These are phyloP conservation scores for Barbarea vulgaris DNA, from an alignment of 345 rosid species.

Conservation along the genomic window DNA sequence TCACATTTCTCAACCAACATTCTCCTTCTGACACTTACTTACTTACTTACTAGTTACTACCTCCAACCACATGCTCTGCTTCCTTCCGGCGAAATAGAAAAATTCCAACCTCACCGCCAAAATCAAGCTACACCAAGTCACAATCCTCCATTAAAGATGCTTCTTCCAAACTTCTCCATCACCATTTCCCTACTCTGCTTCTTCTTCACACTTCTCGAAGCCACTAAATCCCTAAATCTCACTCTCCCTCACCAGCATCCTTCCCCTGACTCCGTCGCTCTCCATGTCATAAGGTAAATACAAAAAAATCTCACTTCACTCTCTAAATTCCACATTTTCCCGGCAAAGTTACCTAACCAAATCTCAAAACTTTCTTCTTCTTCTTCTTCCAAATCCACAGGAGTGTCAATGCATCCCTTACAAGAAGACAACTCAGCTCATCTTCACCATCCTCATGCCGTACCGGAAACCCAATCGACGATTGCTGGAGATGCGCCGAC, in stretches of 20 bases:
- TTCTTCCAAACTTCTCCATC: constrained; percentile 27
- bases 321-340: constrained; percentile 25
- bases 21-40: constrained; percentile 32
- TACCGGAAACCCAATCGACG: constrained; percentile 80
- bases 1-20: constrained; percentile 37
- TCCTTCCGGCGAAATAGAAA: background rate
- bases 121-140: constrained; percentile 3
- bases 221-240: constrained; percentile 43
- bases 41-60: background rate
- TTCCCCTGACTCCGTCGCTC: constrained; percentile 58
- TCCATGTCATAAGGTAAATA: constrained; percentile 55
- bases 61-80: constrained; percentile 9
- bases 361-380: constrained; percentile 9
- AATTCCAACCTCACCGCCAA: constrained; percentile 3
- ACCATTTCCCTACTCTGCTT: constrained; percentile 47
- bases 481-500: constrained; percentile 68
- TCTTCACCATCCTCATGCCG: constrained; percentile 43
- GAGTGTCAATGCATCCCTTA: constrained; percentile 42
- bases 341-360: background rate
- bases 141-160: constrained; percentile 47
- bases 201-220: constrained; percentile 24
- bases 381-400: constrained; percentile 26
- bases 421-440: constrained; percentile 44
- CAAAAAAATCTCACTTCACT: background rate
- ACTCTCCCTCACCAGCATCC: constrained; percentile 72